Evolutionary conservation across 495 filamentous ascomycete genomes (phyloP).

Genomic region (Cryomyces minteri): DNA sequence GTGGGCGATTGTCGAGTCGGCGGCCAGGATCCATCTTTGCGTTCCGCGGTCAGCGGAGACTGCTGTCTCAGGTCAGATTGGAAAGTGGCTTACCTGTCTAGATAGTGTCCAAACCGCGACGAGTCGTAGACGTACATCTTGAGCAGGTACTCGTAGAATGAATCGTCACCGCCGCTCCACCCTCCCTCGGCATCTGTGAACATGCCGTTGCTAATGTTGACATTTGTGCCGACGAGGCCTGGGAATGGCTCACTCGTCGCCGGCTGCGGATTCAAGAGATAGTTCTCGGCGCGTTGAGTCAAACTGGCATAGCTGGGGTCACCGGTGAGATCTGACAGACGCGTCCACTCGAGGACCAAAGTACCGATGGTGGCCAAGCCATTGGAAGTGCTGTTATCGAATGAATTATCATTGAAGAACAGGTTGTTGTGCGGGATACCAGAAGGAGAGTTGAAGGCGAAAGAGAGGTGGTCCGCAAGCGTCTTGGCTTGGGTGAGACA

Average conservation of each 20-base stretch:
- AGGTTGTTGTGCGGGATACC: conserved; percentile 65
- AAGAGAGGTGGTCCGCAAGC: conserved; percentile 55
- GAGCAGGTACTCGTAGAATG: conserved; percentile 83
- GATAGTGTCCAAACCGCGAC: conserved; percentile 27
- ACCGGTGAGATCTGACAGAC: conserved; percentile 57
- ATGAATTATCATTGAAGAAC: conserved; percentile 25
- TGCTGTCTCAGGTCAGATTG: no score
- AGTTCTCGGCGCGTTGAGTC: conserved; percentile 48
- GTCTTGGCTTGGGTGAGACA: conserved; percentile 48
- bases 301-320: conserved; percentile 45
- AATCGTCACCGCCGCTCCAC: conserved; percentile 70
- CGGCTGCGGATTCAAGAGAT: conserved; percentile 51
- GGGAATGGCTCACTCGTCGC: conserved; percentile 50
- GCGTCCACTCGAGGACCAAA: conserved; percentile 67
- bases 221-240: conserved; percentile 52
- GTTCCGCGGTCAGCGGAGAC: no score
- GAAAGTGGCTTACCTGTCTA: background rate
- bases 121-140: conserved; percentile 86
- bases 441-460: conserved; percentile 57
- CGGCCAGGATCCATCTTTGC: conserved; percentile 60
- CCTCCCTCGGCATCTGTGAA: conserved; percentile 51
- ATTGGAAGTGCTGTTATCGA: conserved; percentile 4
- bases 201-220: conserved; percentile 42
- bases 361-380: conserved; percentile 19
- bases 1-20: conserved; percentile 55